These are phyloP conservation scores for Penicillium italicum DNA, from an alignment of 2,329 filamentous ascomycete species.

Conservation along the genomic window DNA sequence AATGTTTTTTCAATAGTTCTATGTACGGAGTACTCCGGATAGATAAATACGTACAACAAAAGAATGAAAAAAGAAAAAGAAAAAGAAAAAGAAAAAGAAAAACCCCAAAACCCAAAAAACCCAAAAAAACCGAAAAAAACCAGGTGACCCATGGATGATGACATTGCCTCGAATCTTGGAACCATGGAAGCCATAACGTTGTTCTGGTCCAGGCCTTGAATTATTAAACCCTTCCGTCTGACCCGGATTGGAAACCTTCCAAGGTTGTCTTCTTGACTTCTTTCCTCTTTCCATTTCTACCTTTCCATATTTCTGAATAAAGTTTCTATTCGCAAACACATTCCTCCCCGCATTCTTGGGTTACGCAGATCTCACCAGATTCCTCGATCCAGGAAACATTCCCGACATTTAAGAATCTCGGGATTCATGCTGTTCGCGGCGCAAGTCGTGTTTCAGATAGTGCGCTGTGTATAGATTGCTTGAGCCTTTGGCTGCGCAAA, in stretches of 20 bases:
- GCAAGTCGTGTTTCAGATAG: slow-evolving; percentile 11
- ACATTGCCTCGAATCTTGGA: slow-evolving; percentile 1
- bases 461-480: slow-evolving; percentile 10
- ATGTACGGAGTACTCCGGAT: not conserved
- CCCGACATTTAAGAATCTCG: slow-evolving; percentile 10
- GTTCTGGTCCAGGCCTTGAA: not conserved
- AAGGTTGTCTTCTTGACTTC: not conserved
- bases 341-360: slow-evolving; percentile 19
- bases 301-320: not conserved
- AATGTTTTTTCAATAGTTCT: too few species aligned
- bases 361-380: slow-evolving; percentile 14
- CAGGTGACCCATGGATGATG: not conserved
- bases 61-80: too few species aligned
- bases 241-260: not conserved
- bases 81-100: too few species aligned
- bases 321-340: not conserved
- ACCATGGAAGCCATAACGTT: not conserved
- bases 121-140: not conserved
- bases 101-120: too few species aligned
- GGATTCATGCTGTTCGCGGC: slow-evolving; percentile 19
- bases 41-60: too few species aligned
- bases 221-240: not conserved
- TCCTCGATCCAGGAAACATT: slow-evolving; percentile 15
- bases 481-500: not conserved
- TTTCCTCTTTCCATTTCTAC: not conserved